Percentiles rank a stretch among this genome's conserved stretches.
Conservation (phyloP, 2,329 filamentous ascomycete genomes). For the Diplodia mutila region DNA sequence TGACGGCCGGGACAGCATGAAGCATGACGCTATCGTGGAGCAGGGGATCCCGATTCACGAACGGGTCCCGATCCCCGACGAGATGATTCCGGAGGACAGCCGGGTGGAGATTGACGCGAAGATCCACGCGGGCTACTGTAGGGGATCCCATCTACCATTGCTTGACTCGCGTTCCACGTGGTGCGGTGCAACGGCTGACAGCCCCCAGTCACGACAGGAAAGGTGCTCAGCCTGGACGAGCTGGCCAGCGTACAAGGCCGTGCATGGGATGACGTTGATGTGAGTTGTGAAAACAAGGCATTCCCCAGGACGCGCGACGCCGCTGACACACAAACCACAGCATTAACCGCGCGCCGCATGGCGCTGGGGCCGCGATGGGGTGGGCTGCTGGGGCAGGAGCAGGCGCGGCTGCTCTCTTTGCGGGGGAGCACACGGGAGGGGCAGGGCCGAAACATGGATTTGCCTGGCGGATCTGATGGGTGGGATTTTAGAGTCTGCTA, state of each 20-base stretch:
- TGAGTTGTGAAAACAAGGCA: constrained; percentile 34
- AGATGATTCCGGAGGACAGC: constrained; percentile 91
- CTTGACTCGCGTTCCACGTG: constrained; percentile 24
- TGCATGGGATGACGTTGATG: constrained; percentile 79
- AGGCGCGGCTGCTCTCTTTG: constrained; percentile 17
- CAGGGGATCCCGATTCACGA: constrained; percentile 88
- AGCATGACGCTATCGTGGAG: constrained; percentile 84
- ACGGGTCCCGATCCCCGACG: constrained; percentile 87
- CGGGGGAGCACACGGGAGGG: constrained; percentile 21
- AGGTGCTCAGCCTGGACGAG: constrained; percentile 85
- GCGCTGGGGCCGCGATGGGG: constrained; percentile 10
- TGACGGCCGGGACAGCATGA: constrained; percentile 64
- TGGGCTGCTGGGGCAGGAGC: constrained; percentile 17
- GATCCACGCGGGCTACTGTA: constrained; percentile 86
- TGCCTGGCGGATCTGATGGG: neutral
- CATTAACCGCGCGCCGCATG: constrained; percentile 21
- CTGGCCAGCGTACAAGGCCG: constrained; percentile 83
- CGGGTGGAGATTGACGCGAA: constrained; percentile 99
- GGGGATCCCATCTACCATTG: constrained; percentile 36
- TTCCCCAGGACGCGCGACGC: neutral
- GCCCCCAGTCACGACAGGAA: constrained; percentile 73
- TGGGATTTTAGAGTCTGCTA: constrained; percentile 19
- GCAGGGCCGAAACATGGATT: constrained; percentile 1
- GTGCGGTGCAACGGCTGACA: constrained; percentile 28
- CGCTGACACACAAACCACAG: constrained; percentile 25